Percentiles rank a stretch among this genome's conserved stretches.
Evolutionary conservation across 1,139 yeast species (phyloP).

Genomic region (Blastobotrys indianensis): DNA sequence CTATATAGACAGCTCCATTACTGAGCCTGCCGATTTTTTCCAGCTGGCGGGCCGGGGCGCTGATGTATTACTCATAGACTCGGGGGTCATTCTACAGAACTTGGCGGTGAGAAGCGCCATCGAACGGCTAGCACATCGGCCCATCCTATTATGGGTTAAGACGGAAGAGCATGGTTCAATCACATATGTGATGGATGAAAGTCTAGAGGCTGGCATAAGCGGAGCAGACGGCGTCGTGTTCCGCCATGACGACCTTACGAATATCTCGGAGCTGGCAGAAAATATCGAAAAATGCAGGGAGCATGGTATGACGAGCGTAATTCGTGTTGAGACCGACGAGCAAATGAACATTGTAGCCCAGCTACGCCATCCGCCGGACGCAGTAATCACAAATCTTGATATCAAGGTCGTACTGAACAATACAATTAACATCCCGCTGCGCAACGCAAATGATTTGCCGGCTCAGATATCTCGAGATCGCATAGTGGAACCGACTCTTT

Average conservation of each 20-base stretch:
- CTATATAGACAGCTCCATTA: slow-evolving; percentile 22
- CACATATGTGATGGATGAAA: slow-evolving; percentile 24
- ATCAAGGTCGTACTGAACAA: background rate
- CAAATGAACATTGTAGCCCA: slow-evolving; percentile 5
- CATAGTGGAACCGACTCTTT: slow-evolving; percentile 2
- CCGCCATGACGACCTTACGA: slow-evolving; percentile 14
- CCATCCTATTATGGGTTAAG: slow-evolving; percentile 22
- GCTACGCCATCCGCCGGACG: slow-evolving; percentile 11
- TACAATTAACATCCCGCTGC: slow-evolving; percentile 2
- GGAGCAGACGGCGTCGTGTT: slow-evolving; percentile 26
- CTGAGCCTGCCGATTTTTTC: slow-evolving; percentile 25
- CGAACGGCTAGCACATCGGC: slow-evolving; percentile 20
- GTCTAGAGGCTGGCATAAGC: slow-evolving; percentile 24
- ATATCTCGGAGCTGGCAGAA: slow-evolving; percentile 4
- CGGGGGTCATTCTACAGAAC: slow-evolving; percentile 24
- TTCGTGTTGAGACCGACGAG: slow-evolving; percentile 10
- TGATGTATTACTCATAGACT: slow-evolving; percentile 19
- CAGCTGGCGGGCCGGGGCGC: slow-evolving; percentile 19
- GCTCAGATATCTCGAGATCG: background rate
- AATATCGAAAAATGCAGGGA: slow-evolving; percentile 11
- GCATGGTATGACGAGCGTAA: slow-evolving; percentile 13
- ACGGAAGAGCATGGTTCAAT: slow-evolving; percentile 13
- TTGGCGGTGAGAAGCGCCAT: slow-evolving; percentile 22
- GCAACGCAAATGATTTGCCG: background rate
- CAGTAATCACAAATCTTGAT: slow-evolving; percentile 9